Evolutionary conservation across 2,329 filamentous ascomycete species (phyloP).

Genomic region (Diaporthe humulicola): DNA sequence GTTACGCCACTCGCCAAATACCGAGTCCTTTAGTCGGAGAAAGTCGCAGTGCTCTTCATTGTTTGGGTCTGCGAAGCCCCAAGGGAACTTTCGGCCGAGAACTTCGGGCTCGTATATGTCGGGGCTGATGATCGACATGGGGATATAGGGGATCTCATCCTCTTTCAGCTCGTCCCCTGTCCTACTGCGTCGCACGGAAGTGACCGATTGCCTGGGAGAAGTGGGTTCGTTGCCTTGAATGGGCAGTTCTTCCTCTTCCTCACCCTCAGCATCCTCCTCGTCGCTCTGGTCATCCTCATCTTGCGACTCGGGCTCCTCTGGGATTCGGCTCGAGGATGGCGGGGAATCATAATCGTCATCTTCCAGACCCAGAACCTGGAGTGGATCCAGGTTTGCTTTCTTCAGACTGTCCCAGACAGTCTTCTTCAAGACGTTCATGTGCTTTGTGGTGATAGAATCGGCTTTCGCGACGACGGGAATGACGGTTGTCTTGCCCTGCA

Average conservation of each 20-base stretch:
- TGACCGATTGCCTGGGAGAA: slow-evolving; percentile 61
- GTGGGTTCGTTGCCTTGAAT: slow-evolving; percentile 49
- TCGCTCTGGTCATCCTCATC: slow-evolving; percentile 58
- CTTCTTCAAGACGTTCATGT: slow-evolving; percentile 93
- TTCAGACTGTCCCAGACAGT: slow-evolving; percentile 91
- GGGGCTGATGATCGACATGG: slow-evolving; percentile 93
- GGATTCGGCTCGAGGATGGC: slow-evolving; percentile 63
- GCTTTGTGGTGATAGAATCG: slow-evolving; percentile 93
- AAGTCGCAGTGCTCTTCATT: slow-evolving; percentile 95
- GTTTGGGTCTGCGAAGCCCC: slow-evolving; percentile 97
- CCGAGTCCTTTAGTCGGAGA: slow-evolving; percentile 86
- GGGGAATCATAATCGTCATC: slow-evolving; percentile 76
- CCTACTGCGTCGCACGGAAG: slow-evolving; percentile 61
- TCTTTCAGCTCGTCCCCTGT: slow-evolving; percentile 58
- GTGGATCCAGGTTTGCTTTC: slow-evolving; percentile 85
- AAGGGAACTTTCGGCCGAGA: slow-evolving; percentile 90
- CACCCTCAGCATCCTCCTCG: slow-evolving; percentile 48
- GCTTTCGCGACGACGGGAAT: slow-evolving; percentile 97
- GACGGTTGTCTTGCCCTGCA: slow-evolving; percentile 94
- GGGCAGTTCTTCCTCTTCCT: slow-evolving; percentile 51
- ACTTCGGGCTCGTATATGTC: slow-evolving; percentile 87
- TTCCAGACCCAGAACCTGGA: slow-evolving; percentile 87
- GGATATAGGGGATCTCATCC: slow-evolving; percentile 78
- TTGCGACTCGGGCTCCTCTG: slow-evolving; percentile 57
- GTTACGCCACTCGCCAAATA: slow-evolving; percentile 93